Percentiles rank a stretch among this genome's conserved stretches.
These are phyloP conservation scores for Scheffersomyces quercinus DNA, from an alignment of 1,139 yeast species.

Conservation along the genomic window DNA sequence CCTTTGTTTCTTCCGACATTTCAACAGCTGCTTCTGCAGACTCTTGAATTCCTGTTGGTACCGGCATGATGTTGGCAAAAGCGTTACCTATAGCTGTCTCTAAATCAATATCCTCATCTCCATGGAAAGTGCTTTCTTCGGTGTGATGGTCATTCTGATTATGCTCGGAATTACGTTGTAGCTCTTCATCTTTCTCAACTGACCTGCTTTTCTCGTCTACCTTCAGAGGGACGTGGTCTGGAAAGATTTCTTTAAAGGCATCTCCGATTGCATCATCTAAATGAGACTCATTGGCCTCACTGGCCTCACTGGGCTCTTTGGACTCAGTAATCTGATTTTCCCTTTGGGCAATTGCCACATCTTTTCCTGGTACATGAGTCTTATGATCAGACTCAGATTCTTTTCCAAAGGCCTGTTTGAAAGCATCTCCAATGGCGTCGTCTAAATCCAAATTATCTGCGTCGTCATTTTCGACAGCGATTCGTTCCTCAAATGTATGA, in stretches of 20 bases:
- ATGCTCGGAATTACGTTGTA: not conserved
- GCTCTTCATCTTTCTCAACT: too few relatives aligned
- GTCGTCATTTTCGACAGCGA: not conserved
- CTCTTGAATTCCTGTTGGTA: too few relatives aligned
- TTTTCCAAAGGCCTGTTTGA: conserved; percentile 7
- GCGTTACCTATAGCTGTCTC: conserved; percentile 34
- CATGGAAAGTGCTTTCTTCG: not conserved
- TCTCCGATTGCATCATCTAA: conserved; percentile 27
- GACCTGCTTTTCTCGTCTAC: too few relatives aligned
- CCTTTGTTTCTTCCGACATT: too few relatives aligned
- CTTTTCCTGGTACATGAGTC: not conserved
- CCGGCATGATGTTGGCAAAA: conserved; percentile 10
- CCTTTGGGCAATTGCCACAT: not conserved
- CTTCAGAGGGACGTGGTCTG: not conserved
- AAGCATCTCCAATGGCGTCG: conserved; percentile 14
- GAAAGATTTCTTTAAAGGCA: conserved; percentile 19
- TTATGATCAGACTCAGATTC: not conserved
- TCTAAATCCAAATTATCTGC: conserved; percentile 8
- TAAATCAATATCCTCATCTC: conserved; percentile 20
- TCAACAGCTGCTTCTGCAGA: too few relatives aligned
- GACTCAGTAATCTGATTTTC: not conserved
- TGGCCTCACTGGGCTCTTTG: conserved; percentile 6
- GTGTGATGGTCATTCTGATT: not conserved
- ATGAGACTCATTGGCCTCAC: conserved; percentile 12
- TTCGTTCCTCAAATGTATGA: not conserved